Evolutionary conservation across 1,284 basidiomycete species (phyloP).

Genomic region (Moesziomyces antarcticus): DNA sequence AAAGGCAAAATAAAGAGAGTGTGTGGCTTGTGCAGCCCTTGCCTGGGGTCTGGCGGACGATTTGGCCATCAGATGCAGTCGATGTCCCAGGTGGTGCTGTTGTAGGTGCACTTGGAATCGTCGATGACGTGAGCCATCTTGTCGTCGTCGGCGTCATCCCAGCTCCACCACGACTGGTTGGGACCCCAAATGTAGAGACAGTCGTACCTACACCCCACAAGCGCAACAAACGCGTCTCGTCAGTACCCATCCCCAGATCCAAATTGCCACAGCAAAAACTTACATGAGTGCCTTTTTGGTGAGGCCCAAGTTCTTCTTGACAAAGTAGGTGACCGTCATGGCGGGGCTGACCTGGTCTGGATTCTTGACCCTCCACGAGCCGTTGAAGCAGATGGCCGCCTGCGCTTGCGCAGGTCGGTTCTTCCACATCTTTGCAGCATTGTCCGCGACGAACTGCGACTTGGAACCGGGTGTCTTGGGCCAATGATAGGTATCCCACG

Average conservation of each 20-base stretch:
- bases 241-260: too few species aligned
- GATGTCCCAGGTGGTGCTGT: conserved; percentile 9
- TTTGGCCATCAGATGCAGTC: conserved; percentile 1
- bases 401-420: conserved; percentile 8
- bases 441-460: conserved; percentile 1
- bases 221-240: too few species aligned
- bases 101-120: too few species aligned
- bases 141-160: too few species aligned
- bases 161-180: too few species aligned
- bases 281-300: conserved; percentile 4
- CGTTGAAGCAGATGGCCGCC: conserved; percentile 14
- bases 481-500: conserved; percentile 1
- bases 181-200: too few species aligned
- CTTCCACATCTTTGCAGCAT: conserved; percentile 9
- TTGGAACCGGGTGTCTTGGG: conserved; percentile 2
- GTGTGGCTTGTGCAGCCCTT: too few species aligned
- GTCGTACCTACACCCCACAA: too few species aligned
- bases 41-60: too few species aligned
- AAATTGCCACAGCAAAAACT: not conserved
- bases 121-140: too few species aligned
- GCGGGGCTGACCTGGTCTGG: conserved; percentile 7
- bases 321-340: conserved; percentile 10
- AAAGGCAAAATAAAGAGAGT: too few species aligned
- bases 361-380: conserved; percentile 13
- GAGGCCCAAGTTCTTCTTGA: not conserved